Evolutionary conservation across 495 filamentous ascomycete genomes (phyloP).

Genomic region (Neurospora sp.): DNA sequence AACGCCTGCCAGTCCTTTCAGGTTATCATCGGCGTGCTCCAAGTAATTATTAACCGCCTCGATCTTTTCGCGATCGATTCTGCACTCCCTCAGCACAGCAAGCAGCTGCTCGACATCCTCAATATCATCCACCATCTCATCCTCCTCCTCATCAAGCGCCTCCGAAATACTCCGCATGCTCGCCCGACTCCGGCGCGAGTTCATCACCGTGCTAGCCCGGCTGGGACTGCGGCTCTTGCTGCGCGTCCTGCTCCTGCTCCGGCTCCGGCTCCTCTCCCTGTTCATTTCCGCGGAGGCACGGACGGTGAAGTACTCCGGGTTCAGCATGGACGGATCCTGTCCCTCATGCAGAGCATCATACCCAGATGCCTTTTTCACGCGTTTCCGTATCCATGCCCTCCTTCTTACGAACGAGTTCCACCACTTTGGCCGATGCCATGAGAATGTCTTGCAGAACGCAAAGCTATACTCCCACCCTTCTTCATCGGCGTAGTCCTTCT

Average conservation of each 20-base stretch:
- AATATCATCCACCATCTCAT: slow-evolving; percentile 36
- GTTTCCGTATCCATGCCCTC: slow-evolving; percentile 76
- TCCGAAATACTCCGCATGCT: not conserved
- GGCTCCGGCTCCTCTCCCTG: slow-evolving; percentile 31
- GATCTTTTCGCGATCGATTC: slow-evolving; percentile 86
- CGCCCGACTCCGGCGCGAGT: not conserved
- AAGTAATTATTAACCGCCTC: slow-evolving; percentile 72
- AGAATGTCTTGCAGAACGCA: slow-evolving; percentile 62
- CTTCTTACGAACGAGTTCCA: slow-evolving; percentile 87
- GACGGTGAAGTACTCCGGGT: slow-evolving; percentile 81
- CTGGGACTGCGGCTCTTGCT: slow-evolving; percentile 9
- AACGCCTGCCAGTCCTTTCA: slow-evolving; percentile 63
- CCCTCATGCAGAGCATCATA: slow-evolving; percentile 7
- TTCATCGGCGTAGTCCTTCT: slow-evolving; percentile 60
- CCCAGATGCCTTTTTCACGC: slow-evolving; percentile 51
- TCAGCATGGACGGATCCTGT: slow-evolving; percentile 53
- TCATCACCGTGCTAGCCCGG: slow-evolving; percentile 10
- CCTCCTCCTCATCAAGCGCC: slow-evolving; percentile 2
- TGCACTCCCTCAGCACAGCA: slow-evolving; percentile 48
- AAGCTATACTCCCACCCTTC: slow-evolving; percentile 96
- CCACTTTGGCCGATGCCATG: slow-evolving; percentile 90
- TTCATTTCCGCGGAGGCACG: slow-evolving; percentile 33
- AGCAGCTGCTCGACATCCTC: slow-evolving; percentile 56
- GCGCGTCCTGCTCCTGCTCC: slow-evolving; percentile 19
- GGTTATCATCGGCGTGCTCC: slow-evolving; percentile 65